Base-by-base conservation (phyloP, 139 green algal genomes). In the Chlamydomonas schloesseri region DNA sequence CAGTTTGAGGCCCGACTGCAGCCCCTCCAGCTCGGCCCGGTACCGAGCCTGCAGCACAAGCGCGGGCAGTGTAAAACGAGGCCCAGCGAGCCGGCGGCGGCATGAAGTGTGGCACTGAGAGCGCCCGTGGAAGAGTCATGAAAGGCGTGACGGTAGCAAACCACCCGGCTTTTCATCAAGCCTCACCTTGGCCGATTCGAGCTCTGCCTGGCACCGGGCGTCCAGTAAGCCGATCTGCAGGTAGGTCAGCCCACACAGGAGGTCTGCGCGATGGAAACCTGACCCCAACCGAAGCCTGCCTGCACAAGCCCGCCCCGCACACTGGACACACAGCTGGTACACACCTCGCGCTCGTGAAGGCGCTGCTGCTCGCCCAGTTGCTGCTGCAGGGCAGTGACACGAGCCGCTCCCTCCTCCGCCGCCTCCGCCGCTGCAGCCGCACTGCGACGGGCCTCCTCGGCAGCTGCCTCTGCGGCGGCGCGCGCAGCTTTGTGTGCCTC, bases 401-500 rank as follows among this genome's bases (percentile, higher is more conserved):
- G 77, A 31, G 47, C 67, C 21, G 68, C 79, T 1, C 31, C 31
- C 18, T 85, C 47, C 79, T 85, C 67, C 18, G 65, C 79, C 1
- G 79, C 79, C 3, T 47, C 31, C 14, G 67, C 69, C 3, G 67
- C 79, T 11, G 79, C 46, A 20, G 79, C 79, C 1, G 79, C 67
- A 50, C 47, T 68, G 67, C 67, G 33, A 18, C 62, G 83, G 28
- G 83, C 83, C 57, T 83, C 73, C 55, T 88, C 70, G 4, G 81
- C 81, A 3, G 81, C 83, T 0, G 65, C 83, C 34, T 84, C 62
- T 26, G 75, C 50, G 0, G 83, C 73, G 26, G 73, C 65, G 21
- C 72, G 69, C 2, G 83, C 75, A 9, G 65, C 69, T 50, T 88
- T 88, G n/a, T 84, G 73, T 33, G 76, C 47, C 47, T 83, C 73